These are phyloP conservation scores for Chaetomiaceae sp. DNA, from an alignment of 2,329 filamentous ascomycete genomes.

Conservation along the genomic window DNA sequence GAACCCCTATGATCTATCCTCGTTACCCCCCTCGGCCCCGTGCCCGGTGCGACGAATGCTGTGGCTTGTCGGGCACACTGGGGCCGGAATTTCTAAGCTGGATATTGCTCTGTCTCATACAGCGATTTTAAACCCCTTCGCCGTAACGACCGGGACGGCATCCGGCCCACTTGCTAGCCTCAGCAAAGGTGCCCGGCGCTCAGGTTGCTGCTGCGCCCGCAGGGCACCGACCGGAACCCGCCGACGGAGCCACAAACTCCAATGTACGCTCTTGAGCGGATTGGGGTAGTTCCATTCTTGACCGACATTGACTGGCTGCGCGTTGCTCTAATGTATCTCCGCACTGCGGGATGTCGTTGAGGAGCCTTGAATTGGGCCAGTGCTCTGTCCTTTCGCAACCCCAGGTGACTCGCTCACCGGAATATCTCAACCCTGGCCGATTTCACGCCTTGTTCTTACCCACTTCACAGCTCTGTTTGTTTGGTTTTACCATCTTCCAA, in stretches of 20 bases:
- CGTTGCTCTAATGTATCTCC: background rate
- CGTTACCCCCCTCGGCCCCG: no score
- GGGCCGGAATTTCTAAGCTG: background rate
- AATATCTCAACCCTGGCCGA: background rate
- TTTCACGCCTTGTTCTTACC: conserved; percentile 14
- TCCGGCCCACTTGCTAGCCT: background rate
- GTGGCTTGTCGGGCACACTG: background rate
- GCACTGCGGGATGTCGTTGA: background rate
- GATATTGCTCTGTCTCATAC: background rate
- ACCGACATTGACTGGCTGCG: conserved; percentile 8
- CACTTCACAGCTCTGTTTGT: conserved; percentile 9
- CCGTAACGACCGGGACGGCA: background rate
- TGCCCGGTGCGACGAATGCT: background rate
- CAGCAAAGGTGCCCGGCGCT: background rate
- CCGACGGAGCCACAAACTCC: background rate
- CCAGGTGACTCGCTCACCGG: conserved; percentile 11
- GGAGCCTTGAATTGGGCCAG: conserved; percentile 1
- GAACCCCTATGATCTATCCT: background rate
- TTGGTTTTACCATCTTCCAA: conserved; percentile 3
- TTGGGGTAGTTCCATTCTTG: background rate
- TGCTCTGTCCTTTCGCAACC: background rate
- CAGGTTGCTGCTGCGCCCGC: conserved; percentile 12
- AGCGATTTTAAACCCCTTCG: no score
- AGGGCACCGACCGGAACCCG: conserved; percentile 1
- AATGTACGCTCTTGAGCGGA: background rate